Evolutionary conservation across 495 filamentous ascomycete genomes (phyloP).

Genomic region (Penicillium ucsense): DNA sequence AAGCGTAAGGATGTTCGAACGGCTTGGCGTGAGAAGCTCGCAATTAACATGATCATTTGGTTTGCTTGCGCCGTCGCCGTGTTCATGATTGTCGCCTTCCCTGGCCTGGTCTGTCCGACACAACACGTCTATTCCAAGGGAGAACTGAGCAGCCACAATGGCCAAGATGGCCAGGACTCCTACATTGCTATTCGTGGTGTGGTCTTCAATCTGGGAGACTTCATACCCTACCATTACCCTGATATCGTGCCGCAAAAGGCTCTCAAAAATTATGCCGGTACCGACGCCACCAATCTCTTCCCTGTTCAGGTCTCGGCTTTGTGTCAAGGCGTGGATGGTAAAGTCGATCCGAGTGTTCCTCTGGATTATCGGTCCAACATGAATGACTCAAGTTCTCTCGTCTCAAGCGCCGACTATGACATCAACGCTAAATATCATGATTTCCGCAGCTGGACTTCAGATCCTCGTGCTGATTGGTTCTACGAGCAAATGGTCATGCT

Average conservation of each 20-base stretch:
- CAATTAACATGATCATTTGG: slow-evolving; percentile 98
- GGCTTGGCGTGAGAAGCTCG: slow-evolving; percentile 95
- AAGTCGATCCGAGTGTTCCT: slow-evolving; percentile 59
- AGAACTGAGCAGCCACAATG: slow-evolving; percentile 66
- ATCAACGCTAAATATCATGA: slow-evolving; percentile 78
- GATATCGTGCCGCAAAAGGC: slow-evolving; percentile 55
- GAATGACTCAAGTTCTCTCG: slow-evolving; percentile 61
- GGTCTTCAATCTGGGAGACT: slow-evolving; percentile 74
- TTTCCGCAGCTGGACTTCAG: slow-evolving; percentile 75
- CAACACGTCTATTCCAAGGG: slow-evolving; percentile 76
- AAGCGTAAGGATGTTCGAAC: slow-evolving; percentile 84
- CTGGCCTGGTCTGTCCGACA: slow-evolving; percentile 77
- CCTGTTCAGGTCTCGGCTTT: slow-evolving; percentile 90
- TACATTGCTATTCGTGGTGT: slow-evolving; percentile 80
- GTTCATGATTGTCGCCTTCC: slow-evolving; percentile 88
- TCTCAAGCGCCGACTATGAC: slow-evolving; percentile 56
- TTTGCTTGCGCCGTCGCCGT: slow-evolving; percentile 64
- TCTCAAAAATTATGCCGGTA: slow-evolving; percentile 71
- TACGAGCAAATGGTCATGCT: slow-evolving; percentile 72
- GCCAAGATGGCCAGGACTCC: slow-evolving; percentile 52
- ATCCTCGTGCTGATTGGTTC: slow-evolving; percentile 84
- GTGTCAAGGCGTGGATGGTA: slow-evolving; percentile 65
- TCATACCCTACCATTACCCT: slow-evolving; percentile 73
- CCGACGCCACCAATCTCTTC: slow-evolving; percentile 80
- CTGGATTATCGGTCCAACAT: slow-evolving; percentile 64